Percentiles rank a stretch among this genome's conserved stretches.
Conservation (phyloP, 441 rosid genomes). For the Gossypium davidsonii region DNA sequence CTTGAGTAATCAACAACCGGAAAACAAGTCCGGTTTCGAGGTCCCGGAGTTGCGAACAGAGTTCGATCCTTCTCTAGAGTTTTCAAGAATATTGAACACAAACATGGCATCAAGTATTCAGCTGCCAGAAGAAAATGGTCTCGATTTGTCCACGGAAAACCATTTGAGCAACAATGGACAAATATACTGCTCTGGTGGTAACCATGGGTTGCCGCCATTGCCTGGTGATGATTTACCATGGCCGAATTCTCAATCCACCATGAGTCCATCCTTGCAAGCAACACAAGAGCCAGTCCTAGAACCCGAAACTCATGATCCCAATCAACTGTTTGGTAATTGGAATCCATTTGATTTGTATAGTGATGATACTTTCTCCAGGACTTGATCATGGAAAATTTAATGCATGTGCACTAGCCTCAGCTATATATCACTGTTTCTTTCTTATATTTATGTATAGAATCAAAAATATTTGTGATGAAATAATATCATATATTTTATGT, state of each 20-base stretch:
- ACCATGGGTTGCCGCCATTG: constrained; percentile 51
- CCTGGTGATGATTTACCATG: constrained; percentile 58
- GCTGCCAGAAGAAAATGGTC: constrained; percentile 25
- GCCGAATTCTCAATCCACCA: constrained; percentile 32
- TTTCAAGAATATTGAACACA: constrained; percentile 7
- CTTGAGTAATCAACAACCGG: constrained; percentile 50
- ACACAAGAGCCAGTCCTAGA: constrained; percentile 33
- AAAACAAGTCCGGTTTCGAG: constrained; percentile 22
- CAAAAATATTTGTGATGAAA: background rate
- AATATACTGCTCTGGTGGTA: constrained; percentile 27
- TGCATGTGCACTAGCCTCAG: background rate
- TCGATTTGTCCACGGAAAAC: constrained; percentile 21
- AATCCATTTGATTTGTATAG: constrained; percentile 49
- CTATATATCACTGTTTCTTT: background rate
- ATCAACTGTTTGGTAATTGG: constrained; percentile 48
- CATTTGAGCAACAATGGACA: constrained; percentile 23
- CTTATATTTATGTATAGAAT: background rate
- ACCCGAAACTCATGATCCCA: constrained; percentile 39
- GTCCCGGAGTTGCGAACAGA: constrained; percentile 19
- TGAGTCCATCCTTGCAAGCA: constrained; percentile 24
- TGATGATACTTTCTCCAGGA: constrained; percentile 34
- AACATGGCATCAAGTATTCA: constrained; percentile 9
- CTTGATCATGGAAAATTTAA: constrained; percentile 11
- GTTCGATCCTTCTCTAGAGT: constrained; percentile 18
- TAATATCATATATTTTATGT: background rate